Base-by-base conservation (phyloP, 768 basidiomycete genomes). In the Suillus sp. region DNA sequence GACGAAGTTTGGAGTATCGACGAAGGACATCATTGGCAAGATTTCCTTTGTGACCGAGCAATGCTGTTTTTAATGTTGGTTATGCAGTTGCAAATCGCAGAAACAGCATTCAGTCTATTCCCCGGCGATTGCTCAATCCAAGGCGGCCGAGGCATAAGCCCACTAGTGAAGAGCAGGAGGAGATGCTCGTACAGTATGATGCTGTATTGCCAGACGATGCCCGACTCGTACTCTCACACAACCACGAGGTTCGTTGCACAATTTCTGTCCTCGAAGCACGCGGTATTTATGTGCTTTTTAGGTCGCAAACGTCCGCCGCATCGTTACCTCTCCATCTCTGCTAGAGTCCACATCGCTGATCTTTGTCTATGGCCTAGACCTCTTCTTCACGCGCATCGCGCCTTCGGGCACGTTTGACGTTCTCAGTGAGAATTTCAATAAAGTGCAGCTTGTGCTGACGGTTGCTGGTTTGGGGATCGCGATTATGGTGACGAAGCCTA, bases 341-440 rank as follows among this genome's bases (percentile, higher is more conserved):
- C 84, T 97, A 30, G 96, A 99, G 75, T 96, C 94, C 5, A 98
- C 95, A 0, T 95, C 95, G 0, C 77, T 98, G 7, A 85, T 98
- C 32, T 87, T 98, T 70, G 86, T 88, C 1, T 88, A 89, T 69
- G 96, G 96, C 5, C 81, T 95, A 9, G 96, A 99, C 76, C 80
- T 98, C 66, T 98, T 98, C 83, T 79, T 88, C 32, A 93, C 93
- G 13, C 85, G 94, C 18, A 83, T 93, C 4, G 84, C 92, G 43
- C 94, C 96, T 1, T 95, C 93, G 13, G 87, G 86, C 45, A 93
- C 94, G 22, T 99, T 99, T 69, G 96, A 99, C 71, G 88, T 97
- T 30, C 84, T 99, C 9, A 93, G 85, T 69, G 91, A 95, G 74
- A 88, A 81, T 70, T 99, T 99, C 76, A 98, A 98, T 80, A 97